Base-by-base conservation (phyloP, 352 stramenopile genomes). In the Phytophthora uliginosa region DNA sequence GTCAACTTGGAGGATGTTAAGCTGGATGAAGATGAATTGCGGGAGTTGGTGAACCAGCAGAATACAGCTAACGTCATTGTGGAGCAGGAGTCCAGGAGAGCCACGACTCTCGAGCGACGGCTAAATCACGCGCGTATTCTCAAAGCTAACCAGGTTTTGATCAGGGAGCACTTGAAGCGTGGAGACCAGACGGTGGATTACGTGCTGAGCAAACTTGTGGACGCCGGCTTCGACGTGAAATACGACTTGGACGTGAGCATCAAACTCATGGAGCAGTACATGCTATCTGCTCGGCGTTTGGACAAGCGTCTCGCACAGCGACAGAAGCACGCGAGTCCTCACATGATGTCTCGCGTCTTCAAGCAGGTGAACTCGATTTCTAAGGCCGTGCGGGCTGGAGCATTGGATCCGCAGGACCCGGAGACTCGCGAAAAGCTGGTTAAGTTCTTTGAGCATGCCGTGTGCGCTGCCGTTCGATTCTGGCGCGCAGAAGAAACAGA, bases 211-310 rank as follows among this genome's bases (percentile, higher is more conserved):
- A 89, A 86, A 36, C 58, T 94, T 2, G n/a, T 68, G 15, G 69
- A 76, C 24, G 69, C 67, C 5, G 63, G 70, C 1, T 78, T 78
- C 38, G 77, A 76, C 31, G 64, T 71, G n/a, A 73, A 81, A 17
- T 55, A 47, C 17, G 86, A 94, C 50, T 31, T 93, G 61, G 85
- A 92, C 36, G 73, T 93, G 38, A 71, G 72, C 0, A 40, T 85
- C 8, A 91, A 88, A 55, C 61, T 93, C 38, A 85, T 95, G 82
- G 83, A 85, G 51, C 86, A 96, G 68, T 95, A 93, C 76, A 90
- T 93, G 87, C 91, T 86, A 34, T 79, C 73, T 13, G 88, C 80
- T 8, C 86, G 82, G 62, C 86, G 86, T 13, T 84, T 86, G 60
- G 83, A 86, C 26, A 75, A 71, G 62, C 83, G 86, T 7, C 74